Base-by-base conservation (phyloP, 169 alveolate genomes). In the Cytauxzoon felis region DNA sequence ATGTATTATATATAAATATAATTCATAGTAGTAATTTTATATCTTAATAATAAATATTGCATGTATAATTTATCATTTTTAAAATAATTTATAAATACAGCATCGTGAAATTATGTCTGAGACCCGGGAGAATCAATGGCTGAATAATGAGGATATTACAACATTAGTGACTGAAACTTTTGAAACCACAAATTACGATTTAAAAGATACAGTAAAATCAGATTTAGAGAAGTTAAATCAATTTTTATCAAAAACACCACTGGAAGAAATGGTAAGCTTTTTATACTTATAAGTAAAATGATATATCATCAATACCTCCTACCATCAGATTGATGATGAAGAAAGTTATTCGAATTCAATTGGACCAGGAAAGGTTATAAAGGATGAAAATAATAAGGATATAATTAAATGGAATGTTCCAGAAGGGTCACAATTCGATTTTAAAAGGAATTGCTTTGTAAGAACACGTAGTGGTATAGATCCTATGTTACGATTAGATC, bases 381-480 rank as follows among this genome's bases (percentile, higher is more conserved):
- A 53, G 1, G 72, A 58, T 11, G 47, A 36, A n/a, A 58, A 43
- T 1, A 29, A 9, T 26, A 63, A 76, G 9, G 27, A 24, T 16
- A 68, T 42, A n/a, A 52, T 57, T 45, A 58, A 66, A 40, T 76
- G 68, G 68, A 58, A 62, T 40, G 73, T 56, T 11, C 86, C 86
- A 1, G 75, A 62, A 3, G 86, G 78, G 8, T 64, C 80, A n/a
- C 65, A 53, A 19, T 76, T 58, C 34, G 86, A 76, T 24, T 36
- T 57, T 11, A 64, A 76, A 36, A 63, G 86, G 0, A 60, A 60
- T 57, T 52, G 49, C 30, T 76, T 66, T 26, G 78, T 76, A 27
- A 63, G 91, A 23, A 85, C 73, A 30, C 63, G 69, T n/a, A 82
- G 76, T 30, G 78, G 84, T 3, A 63, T 81, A 42, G 91, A 86